Evolutionary conservation across 768 basidiomycete genomes (phyloP), one percentile per base, ranked within the genome.

Genomic region (Boletus speciosus): DNA sequence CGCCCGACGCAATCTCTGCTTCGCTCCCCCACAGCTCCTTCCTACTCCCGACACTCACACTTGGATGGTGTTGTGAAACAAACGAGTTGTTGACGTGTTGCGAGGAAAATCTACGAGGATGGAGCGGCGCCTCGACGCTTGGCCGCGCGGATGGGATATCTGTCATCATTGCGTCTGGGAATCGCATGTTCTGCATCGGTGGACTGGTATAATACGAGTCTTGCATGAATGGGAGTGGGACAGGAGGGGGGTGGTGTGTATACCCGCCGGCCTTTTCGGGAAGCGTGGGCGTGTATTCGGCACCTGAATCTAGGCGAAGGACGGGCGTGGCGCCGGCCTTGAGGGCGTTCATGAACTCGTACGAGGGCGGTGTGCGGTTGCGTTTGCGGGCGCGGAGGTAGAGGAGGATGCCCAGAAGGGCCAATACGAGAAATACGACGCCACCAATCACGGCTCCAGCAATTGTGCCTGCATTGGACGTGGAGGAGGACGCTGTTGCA

Each of bases 381-480:
- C 72, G 73, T 19, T 51, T 52, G 21, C 77, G 77, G 16, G 74
- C 71, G 39, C 77, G 78, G 14, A 76, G 60, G 56, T 76, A 63
- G 43, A 80, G 37, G 45, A 83, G 54, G n/a, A 72, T 32, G 32
- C 60, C 71, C 8, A 76, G 49, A 6, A 65, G 43, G 15, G 75
- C 34, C 43, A 79, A 58, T 10, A 69, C 55, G 51, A 81, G 56
- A 40, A 78, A 55, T 9, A 76, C 55, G 34, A 81, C 64, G 31
- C 72, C 76, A n/a, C 81, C 83, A 16, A 86, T 56, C 44, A 82
- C 72, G 15, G 75, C 72, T 3, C 84, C 84, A 6, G 78, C 82
- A 38, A 86, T 80, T 5, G 74, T 74, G 10, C 80, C 83, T 9
- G 71, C 71, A 21, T 51, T 49, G 56, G 59, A 58, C 23, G 44